These are phyloP conservation scores for Lolium multiflorum DNA, from an alignment of 176 grass and related monocot genomes.

Conservation along the genomic window DNA sequence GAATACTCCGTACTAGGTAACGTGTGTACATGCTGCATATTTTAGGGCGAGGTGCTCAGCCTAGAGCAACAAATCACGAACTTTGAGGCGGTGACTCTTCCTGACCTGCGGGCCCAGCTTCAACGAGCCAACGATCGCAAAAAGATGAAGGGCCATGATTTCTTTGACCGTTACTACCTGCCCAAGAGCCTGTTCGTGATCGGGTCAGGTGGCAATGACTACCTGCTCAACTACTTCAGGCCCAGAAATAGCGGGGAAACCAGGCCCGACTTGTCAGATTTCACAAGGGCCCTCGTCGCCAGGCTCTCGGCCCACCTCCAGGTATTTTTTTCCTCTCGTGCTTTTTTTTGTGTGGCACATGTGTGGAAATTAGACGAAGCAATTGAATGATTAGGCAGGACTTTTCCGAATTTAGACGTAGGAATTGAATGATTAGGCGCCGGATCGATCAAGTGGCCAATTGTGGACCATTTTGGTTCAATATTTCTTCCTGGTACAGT, in stretches of 20 bases:
- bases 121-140: background rate
- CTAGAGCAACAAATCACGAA: conserved; percentile 58
- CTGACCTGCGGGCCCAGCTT: conserved; percentile 48
- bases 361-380: background rate
- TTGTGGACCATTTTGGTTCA: conserved; percentile 19
- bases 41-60: conserved; percentile 60
- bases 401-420: background rate
- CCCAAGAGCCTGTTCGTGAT: conserved; percentile 62
- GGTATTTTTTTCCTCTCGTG: conserved; percentile 16
- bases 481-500: background rate
- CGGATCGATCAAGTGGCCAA: background rate
- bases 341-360: background rate
- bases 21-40: background rate
- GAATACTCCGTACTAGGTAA: too few species aligned
- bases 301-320: conserved; percentile 57
- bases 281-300: conserved; percentile 51
- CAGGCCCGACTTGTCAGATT: conserved; percentile 23
- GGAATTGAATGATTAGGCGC: background rate
- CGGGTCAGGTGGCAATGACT: conserved; percentile 70
- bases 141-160: conserved; percentile 4
- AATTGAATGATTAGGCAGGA: background rate
- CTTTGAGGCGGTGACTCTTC: conserved; percentile 59
- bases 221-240: conserved; percentile 66
- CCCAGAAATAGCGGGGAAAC: background rate
- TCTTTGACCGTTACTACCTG: conserved; percentile 42